Conservation (phyloP, 2,329 filamentous ascomycete genomes). For the Fusarium nygamai region DNA sequence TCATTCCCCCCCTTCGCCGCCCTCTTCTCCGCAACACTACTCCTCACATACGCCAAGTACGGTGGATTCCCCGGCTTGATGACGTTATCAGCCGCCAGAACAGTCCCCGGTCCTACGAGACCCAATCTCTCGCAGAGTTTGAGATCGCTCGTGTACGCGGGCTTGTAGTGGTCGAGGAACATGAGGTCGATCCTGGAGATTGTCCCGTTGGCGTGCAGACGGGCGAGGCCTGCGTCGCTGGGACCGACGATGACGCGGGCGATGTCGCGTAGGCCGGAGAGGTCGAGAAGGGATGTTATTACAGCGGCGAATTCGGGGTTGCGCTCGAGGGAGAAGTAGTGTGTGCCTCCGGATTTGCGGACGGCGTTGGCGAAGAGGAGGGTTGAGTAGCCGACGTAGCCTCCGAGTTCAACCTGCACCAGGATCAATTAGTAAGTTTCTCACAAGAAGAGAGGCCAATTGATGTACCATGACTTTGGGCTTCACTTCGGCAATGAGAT, state of each 20-base stretch:
- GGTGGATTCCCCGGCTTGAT: slow-evolving; percentile 76
- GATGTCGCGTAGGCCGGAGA: slow-evolving; percentile 76
- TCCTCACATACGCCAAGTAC: slow-evolving; percentile 76
- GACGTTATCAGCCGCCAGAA: slow-evolving; percentile 76
- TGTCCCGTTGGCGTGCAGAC: slow-evolving; percentile 63
- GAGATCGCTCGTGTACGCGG: slow-evolving; percentile 76
- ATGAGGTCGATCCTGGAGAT: slow-evolving; percentile 73
- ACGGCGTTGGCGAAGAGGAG: slow-evolving; percentile 78
- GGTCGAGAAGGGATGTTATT: slow-evolving; percentile 73
- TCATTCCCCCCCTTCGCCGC: slow-evolving; percentile 51
- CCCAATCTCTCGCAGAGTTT: slow-evolving; percentile 79
- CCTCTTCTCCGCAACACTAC: slow-evolving; percentile 69
- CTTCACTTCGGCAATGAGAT: slow-evolving; percentile 73
- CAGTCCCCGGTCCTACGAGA: slow-evolving; percentile 69
- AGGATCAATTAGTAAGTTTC: background rate
- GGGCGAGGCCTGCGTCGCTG: slow-evolving; percentile 71
- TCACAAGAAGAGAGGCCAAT: background rate
- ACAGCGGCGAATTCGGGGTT: slow-evolving; percentile 80
- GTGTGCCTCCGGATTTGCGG: slow-evolving; percentile 68
- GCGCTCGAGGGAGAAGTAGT: slow-evolving; percentile 77
- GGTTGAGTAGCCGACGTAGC: slow-evolving; percentile 84
- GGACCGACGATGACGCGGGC: slow-evolving; percentile 77
- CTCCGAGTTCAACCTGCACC: slow-evolving; percentile 75
- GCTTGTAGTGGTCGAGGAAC: slow-evolving; percentile 86
- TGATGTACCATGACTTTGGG: slow-evolving; percentile 69